These are phyloP conservation scores for Fraxinus anomala DNA, from an alignment of 257 asterid genomes.

Conservation along the genomic window DNA sequence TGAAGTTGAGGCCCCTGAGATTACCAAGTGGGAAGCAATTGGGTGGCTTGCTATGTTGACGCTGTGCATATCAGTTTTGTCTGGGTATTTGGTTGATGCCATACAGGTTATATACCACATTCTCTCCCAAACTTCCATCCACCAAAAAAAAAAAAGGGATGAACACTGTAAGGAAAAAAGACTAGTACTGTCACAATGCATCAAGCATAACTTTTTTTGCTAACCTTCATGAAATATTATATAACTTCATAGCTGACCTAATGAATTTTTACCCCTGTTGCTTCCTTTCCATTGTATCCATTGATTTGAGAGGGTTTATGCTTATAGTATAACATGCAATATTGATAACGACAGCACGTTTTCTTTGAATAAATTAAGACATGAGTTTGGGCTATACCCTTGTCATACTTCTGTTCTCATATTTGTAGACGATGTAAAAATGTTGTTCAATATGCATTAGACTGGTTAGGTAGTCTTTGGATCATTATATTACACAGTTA, in stretches of 20 bases:
- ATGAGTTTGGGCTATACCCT: background rate
- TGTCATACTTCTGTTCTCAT: background rate
- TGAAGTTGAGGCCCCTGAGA: slow-evolving; percentile 78
- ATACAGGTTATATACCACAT: slow-evolving; percentile 57
- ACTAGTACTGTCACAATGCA: background rate
- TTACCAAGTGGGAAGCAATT: slow-evolving; percentile 82
- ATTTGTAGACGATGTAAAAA: background rate
- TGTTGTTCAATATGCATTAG: background rate
- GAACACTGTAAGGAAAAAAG: background rate
- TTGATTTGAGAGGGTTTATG: background rate
- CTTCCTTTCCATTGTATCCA: background rate
- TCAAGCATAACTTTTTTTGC: background rate
- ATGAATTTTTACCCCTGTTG: background rate
- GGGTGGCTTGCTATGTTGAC: slow-evolving; percentile 90
- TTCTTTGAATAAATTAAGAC: no score
- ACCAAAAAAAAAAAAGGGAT: slow-evolving; percentile 4
- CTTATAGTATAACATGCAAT: background rate
- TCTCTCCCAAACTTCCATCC: background rate
- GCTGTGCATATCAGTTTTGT: slow-evolving; percentile 82
- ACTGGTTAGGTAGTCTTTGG: background rate
- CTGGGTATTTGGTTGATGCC: slow-evolving; percentile 95
- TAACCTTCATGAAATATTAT: background rate
- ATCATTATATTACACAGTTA: background rate
- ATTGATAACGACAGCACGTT: no score
- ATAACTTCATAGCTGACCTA: background rate